A percentile compares a stretch with the other conserved stretches of the same genome.
Conservation (phyloP, 495 filamentous ascomycete genomes). For the Durotheca rogersii region DNA sequence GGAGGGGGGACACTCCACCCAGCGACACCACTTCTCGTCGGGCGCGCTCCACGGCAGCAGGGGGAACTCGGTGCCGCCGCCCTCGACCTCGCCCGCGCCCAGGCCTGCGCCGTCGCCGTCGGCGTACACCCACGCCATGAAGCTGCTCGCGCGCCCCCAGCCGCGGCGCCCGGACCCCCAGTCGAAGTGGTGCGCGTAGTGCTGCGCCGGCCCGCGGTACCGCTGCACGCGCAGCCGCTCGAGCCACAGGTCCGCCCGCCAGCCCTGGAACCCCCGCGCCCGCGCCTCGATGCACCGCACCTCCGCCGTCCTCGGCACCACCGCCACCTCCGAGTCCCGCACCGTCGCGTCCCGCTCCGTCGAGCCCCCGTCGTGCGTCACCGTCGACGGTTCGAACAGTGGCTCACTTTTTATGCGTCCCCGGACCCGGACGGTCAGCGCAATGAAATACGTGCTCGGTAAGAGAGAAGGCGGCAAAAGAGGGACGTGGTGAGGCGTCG, state of each 20-base stretch:
- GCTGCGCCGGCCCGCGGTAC: slow-evolving; percentile 38
- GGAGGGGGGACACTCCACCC: slow-evolving; percentile 41
- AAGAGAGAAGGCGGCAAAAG: too few relatives aligned
- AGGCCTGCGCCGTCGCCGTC: slow-evolving; percentile 6
- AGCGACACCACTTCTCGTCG: slow-evolving; percentile 45
- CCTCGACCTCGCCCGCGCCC: slow-evolving; percentile 28
- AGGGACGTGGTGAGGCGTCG: too few relatives aligned
- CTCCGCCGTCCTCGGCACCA: slow-evolving; percentile 42
- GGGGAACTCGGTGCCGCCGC: slow-evolving; percentile 51
- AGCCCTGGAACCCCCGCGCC: slow-evolving; percentile 46
- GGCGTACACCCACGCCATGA: slow-evolving; percentile 48
- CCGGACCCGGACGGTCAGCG: too few relatives aligned
- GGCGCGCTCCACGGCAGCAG: slow-evolving; percentile 26
- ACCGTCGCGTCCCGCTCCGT: slow-evolving; percentile 36
- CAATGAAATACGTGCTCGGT: too few relatives aligned
- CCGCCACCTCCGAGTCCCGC: slow-evolving; percentile 51
- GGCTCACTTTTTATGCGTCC: too few relatives aligned
- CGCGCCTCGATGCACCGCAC: slow-evolving; percentile 49
- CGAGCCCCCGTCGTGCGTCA: slow-evolving; percentile 42
- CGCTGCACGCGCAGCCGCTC: slow-evolving; percentile 48
- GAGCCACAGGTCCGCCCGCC: slow-evolving; percentile 47
- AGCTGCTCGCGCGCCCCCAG: slow-evolving; percentile 51
- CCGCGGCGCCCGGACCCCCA: slow-evolving; percentile 44
- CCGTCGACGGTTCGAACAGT: slow-evolving; percentile 45
- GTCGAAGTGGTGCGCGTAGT: slow-evolving; percentile 50